Evolutionary conservation across 2,329 filamentous ascomycete species (phyloP).

Genomic region (Hypoxylon sp.): DNA sequence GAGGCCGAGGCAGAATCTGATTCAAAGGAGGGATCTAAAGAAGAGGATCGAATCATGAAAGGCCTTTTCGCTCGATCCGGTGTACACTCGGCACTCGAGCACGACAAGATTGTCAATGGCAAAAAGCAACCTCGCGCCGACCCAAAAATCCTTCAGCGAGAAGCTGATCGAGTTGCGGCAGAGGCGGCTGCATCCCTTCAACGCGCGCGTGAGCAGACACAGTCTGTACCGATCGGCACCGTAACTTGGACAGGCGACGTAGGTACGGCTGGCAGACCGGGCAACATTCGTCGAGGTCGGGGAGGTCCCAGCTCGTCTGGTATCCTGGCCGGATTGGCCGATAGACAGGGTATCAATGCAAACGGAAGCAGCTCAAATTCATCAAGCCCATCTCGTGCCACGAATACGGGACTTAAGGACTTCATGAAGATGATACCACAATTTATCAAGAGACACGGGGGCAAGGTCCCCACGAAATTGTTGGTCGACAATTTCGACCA

Average conservation of each 20-base stretch:
- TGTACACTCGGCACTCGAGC: constrained; percentile 90
- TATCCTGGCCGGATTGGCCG: constrained; percentile 65
- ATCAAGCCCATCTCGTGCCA: constrained; percentile 47
- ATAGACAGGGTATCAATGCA: constrained; percentile 58
- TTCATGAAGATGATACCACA: constrained; percentile 78
- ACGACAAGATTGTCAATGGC: constrained; percentile 88
- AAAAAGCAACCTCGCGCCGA: constrained; percentile 77
- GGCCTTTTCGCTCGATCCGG: constrained; percentile 87
- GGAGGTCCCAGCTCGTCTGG: constrained; percentile 62
- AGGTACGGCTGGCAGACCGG: constrained; percentile 78
- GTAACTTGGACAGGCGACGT: constrained; percentile 94
- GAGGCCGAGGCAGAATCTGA: constrained; percentile 58
- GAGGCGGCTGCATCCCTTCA: constrained; percentile 80
- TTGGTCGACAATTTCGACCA: constrained; percentile 90
- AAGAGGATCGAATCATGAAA: constrained; percentile 83
- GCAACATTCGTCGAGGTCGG: constrained; percentile 57
- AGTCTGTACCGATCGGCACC: constrained; percentile 78
- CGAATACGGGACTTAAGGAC: constrained; percentile 62
- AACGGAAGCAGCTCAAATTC: constrained; percentile 53
- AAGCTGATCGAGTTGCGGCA: constrained; percentile 81
- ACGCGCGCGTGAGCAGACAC: constrained; percentile 75
- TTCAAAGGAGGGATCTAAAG: constrained; percentile 54
- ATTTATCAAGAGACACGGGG: constrained; percentile 81
- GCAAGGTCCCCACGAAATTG: constrained; percentile 82
- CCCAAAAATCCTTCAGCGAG: constrained; percentile 78